Percentiles rank a stretch among this genome's conserved stretches.
Evolutionary conservation across 139 green algal species (phyloP).

Genomic region (Chlorella sorokiniana): DNA sequence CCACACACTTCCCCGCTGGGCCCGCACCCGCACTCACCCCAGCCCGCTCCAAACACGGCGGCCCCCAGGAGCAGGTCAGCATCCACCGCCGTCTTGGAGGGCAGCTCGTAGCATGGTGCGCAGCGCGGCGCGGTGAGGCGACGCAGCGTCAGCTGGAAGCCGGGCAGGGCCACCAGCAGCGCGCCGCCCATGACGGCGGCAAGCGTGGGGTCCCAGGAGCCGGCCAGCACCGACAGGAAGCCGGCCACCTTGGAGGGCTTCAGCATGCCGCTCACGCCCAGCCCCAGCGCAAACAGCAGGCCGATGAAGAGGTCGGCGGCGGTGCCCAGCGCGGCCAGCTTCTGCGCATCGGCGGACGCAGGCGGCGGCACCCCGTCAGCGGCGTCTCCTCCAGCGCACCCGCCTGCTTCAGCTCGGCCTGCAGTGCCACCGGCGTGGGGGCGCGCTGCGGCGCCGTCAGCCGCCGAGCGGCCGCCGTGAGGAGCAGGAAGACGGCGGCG

Average conservation of each 20-base stretch:
- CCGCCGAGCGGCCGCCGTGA: not conserved
- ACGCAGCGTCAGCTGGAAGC: slow-evolving; percentile 43
- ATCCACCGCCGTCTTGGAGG: slow-evolving; percentile 60
- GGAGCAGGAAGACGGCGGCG: not conserved
- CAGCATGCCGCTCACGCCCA: slow-evolving; percentile 75
- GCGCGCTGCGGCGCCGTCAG: not conserved
- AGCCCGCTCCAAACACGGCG: slow-evolving; percentile 76
- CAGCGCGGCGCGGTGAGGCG: slow-evolving; percentile 10
- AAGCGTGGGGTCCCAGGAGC: slow-evolving; percentile 63
- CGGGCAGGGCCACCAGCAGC: slow-evolving; percentile 60
- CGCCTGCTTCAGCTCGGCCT: slow-evolving; percentile 1
- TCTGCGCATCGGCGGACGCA: not conserved
- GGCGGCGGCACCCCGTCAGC: not conserved
- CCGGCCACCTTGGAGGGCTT: slow-evolving; percentile 66
- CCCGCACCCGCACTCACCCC: not conserved
- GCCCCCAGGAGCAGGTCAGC: slow-evolving; percentile 65
- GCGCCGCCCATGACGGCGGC: slow-evolving; percentile 81
- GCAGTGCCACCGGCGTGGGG: slow-evolving; percentile 20
- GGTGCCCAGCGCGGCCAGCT: slow-evolving; percentile 10
- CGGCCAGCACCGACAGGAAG: slow-evolving; percentile 27
- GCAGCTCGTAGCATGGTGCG: slow-evolving; percentile 51
- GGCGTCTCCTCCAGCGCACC: not conserved
- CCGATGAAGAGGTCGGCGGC: slow-evolving; percentile 52
- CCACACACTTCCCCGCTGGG: not conserved
- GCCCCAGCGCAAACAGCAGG: slow-evolving; percentile 69